Base-by-base conservation (phyloP, 768 basidiomycete species). In the Phylloporus rhodoxanthus region DNA sequence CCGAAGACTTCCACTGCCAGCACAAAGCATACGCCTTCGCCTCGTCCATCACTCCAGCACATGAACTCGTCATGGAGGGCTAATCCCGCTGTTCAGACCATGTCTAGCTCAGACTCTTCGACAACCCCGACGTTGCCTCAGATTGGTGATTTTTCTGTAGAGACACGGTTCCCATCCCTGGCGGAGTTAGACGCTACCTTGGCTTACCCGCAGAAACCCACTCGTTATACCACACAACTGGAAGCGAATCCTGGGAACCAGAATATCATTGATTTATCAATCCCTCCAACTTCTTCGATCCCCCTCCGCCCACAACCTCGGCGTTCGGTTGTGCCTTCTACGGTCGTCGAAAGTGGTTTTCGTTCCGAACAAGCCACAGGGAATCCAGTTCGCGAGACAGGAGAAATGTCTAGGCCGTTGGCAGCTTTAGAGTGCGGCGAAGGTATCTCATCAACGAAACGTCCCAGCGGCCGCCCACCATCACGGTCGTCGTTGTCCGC, bases 151-250 rank as follows among this genome's bases (percentile, higher is more conserved):
- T 62, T 75, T 20, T 70, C 77, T 37, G 77, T 74, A 15, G 91
- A 93, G 65, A 76, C 81, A 26, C 77, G 89, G 45, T 96, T 89
- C 65, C 93, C 93, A 0, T 87, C 93, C 1, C 70, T 96, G 36
- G 93, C 95, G 63, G 86, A 88, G 51, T 71, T 94, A 6, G 85
- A 91, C 65, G 77, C 80, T 20, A 69, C 70, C 9, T 78, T 80
- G 53, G 57, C 60, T 13, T 63, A 57, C 9, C 53, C 73, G n/a
- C 52, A 54, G 39, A 55, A 57, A 52, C 43, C 57, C 21, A 32
- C 45, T 34, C 57, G 52, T 38, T 43, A 56, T 53, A 51, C 50
- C 54, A 33, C 52, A 14, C 60, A 53, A 37, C 51, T 49, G 4
- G 58, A 66, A 32, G 23, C 42, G 8, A 43, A 46, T 19, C 14